Evolutionary conservation across 768 basidiomycete genomes (phyloP).

Genomic region (Candolleomyces aberdarensis): DNA sequence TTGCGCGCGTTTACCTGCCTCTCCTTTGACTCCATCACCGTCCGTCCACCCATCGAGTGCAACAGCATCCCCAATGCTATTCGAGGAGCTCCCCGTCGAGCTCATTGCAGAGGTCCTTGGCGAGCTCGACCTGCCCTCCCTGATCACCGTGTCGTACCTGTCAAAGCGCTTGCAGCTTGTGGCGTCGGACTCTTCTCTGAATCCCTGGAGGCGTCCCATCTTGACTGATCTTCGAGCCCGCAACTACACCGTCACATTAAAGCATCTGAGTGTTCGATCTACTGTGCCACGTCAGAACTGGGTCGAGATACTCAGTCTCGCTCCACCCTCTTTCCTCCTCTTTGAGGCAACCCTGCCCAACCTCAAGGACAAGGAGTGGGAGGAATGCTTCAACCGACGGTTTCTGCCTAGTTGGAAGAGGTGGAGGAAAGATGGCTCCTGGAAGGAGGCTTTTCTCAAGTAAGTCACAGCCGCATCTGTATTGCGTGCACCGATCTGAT

Average conservation of each 20-base stretch:
- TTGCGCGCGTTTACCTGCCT: background rate
- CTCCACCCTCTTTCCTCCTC: constrained; percentile 58
- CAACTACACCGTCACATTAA: constrained; percentile 49
- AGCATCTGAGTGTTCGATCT: constrained; percentile 57
- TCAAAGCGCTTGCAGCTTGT: constrained; percentile 58
- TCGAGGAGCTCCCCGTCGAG: constrained; percentile 70
- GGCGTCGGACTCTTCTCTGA: constrained; percentile 60
- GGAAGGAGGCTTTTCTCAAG: constrained; percentile 70
- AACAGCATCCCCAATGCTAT: constrained; percentile 20
- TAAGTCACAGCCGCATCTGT: constrained; percentile 28
- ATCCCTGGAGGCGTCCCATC: constrained; percentile 77
- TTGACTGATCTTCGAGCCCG: constrained; percentile 47
- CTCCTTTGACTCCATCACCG: background rate
- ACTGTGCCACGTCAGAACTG: constrained; percentile 76
- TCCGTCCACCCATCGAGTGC: background rate
- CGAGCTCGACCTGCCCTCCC: constrained; percentile 61
- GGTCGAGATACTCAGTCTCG: constrained; percentile 71
- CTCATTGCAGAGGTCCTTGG: constrained; percentile 69
- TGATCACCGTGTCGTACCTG: constrained; percentile 56
- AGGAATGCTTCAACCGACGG: constrained; percentile 66
- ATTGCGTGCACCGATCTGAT: background rate
- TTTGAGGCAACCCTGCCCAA: constrained; percentile 70
- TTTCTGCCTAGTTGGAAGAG: constrained; percentile 77
- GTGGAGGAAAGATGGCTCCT: constrained; percentile 60
- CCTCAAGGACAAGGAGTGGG: constrained; percentile 64